phyloP scores from a whole-genome alignment of 176 grass and related monocot genomes.

The Oryza punctata region DNA sequence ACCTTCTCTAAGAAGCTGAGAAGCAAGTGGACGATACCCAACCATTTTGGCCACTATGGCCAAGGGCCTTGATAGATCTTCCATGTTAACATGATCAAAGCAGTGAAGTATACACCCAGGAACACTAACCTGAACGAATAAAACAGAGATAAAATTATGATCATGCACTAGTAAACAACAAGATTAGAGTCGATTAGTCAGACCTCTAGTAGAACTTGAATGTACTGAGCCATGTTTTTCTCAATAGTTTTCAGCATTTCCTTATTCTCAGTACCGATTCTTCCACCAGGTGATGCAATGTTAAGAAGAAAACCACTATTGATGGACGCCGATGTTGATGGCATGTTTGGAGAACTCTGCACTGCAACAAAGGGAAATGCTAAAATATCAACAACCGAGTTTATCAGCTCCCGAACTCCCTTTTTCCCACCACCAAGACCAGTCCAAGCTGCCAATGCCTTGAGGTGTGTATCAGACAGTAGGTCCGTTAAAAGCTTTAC shows the following conservation, averaged over 20 bases:
- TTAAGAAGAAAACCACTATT: slow-evolving; percentile 96
- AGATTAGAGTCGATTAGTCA: neutral
- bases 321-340: slow-evolving; percentile 76
- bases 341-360: slow-evolving; percentile 83
- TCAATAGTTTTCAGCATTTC: slow-evolving; percentile 82
- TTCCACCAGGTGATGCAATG: slow-evolving; percentile 67
- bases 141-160: slow-evolving; percentile 24
- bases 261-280: slow-evolving; percentile 75
- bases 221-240: slow-evolving; percentile 68
- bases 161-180: slow-evolving; percentile 21
- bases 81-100: slow-evolving; percentile 70
- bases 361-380: slow-evolving; percentile 96
- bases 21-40: slow-evolving; percentile 74
- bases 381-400: slow-evolving; percentile 84
- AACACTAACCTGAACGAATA: slow-evolving; percentile 59
- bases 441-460: slow-evolving; percentile 61
- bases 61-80: slow-evolving; percentile 70
- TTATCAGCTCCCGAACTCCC: slow-evolving; percentile 80
- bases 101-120: slow-evolving; percentile 69
- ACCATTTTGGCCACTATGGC: slow-evolving; percentile 97
- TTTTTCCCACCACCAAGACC: slow-evolving; percentile 84
- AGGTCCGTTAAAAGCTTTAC: slow-evolving; percentile 71
- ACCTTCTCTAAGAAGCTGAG: slow-evolving; percentile 83
- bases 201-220: slow-evolving; percentile 84
- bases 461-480: slow-evolving; percentile 71